Evolutionary conservation across 1,284 basidiomycete species (phyloP).

Genomic region (Ceratobasidium theobromae): DNA sequence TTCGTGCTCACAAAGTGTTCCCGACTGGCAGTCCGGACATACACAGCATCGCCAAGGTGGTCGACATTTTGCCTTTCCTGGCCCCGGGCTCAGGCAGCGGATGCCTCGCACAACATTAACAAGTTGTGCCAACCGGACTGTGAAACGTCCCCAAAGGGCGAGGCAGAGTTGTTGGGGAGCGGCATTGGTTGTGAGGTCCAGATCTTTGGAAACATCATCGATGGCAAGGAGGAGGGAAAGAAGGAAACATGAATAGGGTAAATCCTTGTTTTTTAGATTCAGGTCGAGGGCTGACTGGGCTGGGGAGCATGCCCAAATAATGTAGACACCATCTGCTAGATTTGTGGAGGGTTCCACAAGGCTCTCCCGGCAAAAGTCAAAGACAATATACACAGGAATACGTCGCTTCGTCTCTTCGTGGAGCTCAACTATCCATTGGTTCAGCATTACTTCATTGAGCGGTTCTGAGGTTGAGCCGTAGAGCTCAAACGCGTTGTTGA

Average conservation of each 20-base stretch:
- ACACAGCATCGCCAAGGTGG: neutral
- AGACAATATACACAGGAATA: neutral
- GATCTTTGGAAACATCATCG: neutral
- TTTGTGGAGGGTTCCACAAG: neutral
- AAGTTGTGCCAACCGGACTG: neutral
- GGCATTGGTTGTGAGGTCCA: neutral
- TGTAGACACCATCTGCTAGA: neutral
- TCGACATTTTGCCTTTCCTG: too few species aligned
- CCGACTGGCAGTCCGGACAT: neutral
- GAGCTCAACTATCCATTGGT: neutral
- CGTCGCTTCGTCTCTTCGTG: neutral
- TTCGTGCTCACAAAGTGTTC: neutral
- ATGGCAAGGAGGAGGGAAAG: neutral
- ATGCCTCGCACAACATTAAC: neutral
- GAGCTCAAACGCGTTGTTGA: neutral
- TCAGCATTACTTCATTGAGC: neutral
- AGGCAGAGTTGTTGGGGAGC: neutral
- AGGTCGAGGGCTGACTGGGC: neutral
- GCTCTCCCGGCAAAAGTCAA: constrained; percentile 13
- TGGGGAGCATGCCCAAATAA: constrained; percentile 8
- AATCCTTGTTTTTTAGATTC: neutral
- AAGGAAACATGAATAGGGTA: neutral
- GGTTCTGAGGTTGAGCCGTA: neutral
- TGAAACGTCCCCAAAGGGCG: neutral
- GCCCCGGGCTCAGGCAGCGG: neutral